Evolutionary conservation across 768 basidiomycete genomes (phyloP).

Genomic region (Suillus bovinus): DNA sequence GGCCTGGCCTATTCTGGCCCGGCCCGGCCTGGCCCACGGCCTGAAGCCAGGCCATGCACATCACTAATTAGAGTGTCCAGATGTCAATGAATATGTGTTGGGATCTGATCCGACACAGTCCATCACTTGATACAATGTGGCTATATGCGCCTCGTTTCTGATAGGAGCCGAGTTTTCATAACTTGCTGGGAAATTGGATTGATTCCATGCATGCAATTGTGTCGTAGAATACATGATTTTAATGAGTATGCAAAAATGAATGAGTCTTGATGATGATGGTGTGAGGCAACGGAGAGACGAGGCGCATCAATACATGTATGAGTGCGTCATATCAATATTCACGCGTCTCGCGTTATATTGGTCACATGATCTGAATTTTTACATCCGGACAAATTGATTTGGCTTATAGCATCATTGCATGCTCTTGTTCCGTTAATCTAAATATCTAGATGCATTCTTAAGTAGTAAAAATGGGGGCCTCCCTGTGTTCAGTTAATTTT

Average conservation of each 20-base stretch:
- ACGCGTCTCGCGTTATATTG: too few species aligned
- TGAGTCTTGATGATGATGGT: neutral
- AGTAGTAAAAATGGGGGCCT: too few species aligned
- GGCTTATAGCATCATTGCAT: too few species aligned
- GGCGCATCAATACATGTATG: neutral
- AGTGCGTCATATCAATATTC: too few species aligned
- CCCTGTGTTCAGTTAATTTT: too few species aligned
- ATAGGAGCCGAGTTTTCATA: neutral
- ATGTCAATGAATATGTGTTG: neutral
- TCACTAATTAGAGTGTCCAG: neutral
- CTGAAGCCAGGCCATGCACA: too few species aligned
- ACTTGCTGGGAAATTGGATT: neutral
- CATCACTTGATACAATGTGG: neutral
- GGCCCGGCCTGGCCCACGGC: too few species aligned
- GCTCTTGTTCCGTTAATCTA: too few species aligned
- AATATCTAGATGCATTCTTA: too few species aligned
- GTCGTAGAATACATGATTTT: neutral
- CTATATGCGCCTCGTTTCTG: neutral
- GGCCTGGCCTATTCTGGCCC: too few species aligned
- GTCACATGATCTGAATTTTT: too few species aligned
- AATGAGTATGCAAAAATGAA: neutral
- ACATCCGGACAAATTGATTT: too few species aligned
- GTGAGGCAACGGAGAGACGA: neutral
- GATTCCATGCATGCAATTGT: neutral
- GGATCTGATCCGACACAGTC: neutral